Base-by-base conservation (phyloP, 2,329 filamentous ascomycete genomes). In the Aspergillus fructus region DNA sequence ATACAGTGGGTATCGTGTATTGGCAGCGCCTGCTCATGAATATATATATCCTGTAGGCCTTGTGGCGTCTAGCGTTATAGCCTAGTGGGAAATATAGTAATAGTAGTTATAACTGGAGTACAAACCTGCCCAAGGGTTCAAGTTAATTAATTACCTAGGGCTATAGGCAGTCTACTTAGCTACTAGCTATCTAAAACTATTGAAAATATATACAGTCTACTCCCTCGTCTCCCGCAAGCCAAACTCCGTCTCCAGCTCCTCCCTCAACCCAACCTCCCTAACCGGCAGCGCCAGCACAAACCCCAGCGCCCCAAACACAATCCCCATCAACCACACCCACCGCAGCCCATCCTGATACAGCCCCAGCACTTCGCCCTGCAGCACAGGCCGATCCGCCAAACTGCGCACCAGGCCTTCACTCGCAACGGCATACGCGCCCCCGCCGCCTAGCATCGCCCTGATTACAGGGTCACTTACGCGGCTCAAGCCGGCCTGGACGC, bases 391-490 rank as follows among this genome's bases (percentile, higher is more conserved):
- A 19, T 43, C 49, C 3, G 12, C 5, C 3, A 61, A 33, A 9
- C 57, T 52, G 5, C 42, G 9, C 13, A 64, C 23, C 27, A 63
- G 58, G 15, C 27, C 55, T 15, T 48, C 46, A 17, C 43, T 59
- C 13, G 60, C 60, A 39, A 61, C 47, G 30, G 59, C 55, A 53
- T 71, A 72, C 3, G 68, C 69, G 1, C 51, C 33, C 0, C 68
- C 68, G 5, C 52, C 55, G 7, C 33, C 24, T 5, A 71, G 43
- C 13, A 53, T 15, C 6, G 17, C 49, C 2, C 49, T 34, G 0
- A 69, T 13, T 1, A 24, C 4, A 1, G 50, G 27, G 34, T 66
- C 60, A 4, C 49, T 40, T 19, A 71, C 64, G 1, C 53, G 49
- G 15, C 21, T n/a, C 50, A 45, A 12, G 27, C 24, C 15, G 2